Evolutionary conservation across 495 filamentous ascomycete species (phyloP).

Genomic region (Collariella sp.): DNA sequence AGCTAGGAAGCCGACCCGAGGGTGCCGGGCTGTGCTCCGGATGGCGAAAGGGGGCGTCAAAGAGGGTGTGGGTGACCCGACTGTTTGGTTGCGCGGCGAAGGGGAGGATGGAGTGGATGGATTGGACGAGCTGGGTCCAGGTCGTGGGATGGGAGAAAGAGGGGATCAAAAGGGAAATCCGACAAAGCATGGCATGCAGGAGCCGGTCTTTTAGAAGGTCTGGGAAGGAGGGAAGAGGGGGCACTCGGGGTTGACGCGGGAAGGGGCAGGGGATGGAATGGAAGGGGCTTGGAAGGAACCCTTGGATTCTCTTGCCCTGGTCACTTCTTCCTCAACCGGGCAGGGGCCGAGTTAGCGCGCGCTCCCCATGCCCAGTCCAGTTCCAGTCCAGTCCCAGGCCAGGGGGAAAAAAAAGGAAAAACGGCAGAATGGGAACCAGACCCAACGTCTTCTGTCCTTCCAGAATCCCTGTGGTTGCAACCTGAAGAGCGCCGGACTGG

Average conservation of each 20-base stretch:
- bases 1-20: neutral
- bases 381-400: neutral
- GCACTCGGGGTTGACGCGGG: neutral
- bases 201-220: slow-evolving; percentile 17
- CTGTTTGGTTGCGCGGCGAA: neutral
- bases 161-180: slow-evolving; percentile 26
- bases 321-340: neutral
- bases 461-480: neutral
- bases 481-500: neutral
- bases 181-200: slow-evolving; percentile 15
- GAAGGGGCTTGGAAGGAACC: neutral
- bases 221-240: slow-evolving; percentile 2
- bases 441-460: neutral
- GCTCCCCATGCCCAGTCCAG: too few species aligned
- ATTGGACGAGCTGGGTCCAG: neutral
- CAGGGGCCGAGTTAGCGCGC: neutral
- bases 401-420: neutral
- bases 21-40: neutral
- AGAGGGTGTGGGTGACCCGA: neutral
- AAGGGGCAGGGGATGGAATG: neutral
- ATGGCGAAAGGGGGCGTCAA: slow-evolving; percentile 2
- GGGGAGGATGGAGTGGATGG: neutral
- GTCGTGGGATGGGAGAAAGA: slow-evolving; percentile 4
- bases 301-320: neutral
- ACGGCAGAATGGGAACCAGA: neutral